Percentiles rank a stretch among this genome's conserved stretches.
Conservation (phyloP, 345 rosid species). For the Carallia brachiata region DNA sequence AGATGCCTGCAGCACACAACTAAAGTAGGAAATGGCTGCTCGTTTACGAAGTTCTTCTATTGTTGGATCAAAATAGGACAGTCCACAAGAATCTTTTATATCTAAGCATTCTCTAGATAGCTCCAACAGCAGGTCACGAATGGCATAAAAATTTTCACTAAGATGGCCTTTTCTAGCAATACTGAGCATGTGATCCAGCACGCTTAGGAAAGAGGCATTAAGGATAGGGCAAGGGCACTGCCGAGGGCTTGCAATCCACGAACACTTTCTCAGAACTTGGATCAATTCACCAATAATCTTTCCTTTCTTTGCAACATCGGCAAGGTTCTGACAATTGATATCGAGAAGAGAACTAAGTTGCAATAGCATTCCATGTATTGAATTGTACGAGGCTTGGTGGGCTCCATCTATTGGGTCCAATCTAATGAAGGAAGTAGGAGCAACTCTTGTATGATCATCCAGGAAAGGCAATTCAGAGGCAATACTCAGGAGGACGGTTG, state of each 20-base stretch:
- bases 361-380: slow-evolving; percentile 77
- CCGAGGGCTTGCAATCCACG: slow-evolving; percentile 77
- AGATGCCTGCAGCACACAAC: slow-evolving; percentile 65
- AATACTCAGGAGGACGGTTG: slow-evolving; percentile 49
- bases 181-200: slow-evolving; percentile 75
- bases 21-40: slow-evolving; percentile 73
- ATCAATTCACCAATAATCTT: slow-evolving; percentile 66
- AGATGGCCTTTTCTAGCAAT: slow-evolving; percentile 48
- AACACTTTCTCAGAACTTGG: slow-evolving; percentile 45
- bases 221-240: slow-evolving; percentile 80
- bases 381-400: slow-evolving; percentile 49
- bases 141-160: slow-evolving; percentile 36
- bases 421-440: slow-evolving; percentile 15
- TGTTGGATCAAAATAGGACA: slow-evolving; percentile 75
- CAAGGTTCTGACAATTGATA: slow-evolving; percentile 73
- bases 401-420: slow-evolving; percentile 24
- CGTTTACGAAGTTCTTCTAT: slow-evolving; percentile 76
- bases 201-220: slow-evolving; percentile 66
- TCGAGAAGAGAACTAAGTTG: slow-evolving; percentile 79
- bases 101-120: slow-evolving; percentile 66
- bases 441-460: slow-evolving; percentile 15
- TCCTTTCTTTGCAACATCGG: slow-evolving; percentile 71
- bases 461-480: slow-evolving; percentile 61
- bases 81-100: slow-evolving; percentile 47
- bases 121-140: slow-evolving; percentile 60